These are phyloP conservation scores for Priceomyces melissophilus DNA, from an alignment of 805 yeast species.

Conservation along the genomic window DNA sequence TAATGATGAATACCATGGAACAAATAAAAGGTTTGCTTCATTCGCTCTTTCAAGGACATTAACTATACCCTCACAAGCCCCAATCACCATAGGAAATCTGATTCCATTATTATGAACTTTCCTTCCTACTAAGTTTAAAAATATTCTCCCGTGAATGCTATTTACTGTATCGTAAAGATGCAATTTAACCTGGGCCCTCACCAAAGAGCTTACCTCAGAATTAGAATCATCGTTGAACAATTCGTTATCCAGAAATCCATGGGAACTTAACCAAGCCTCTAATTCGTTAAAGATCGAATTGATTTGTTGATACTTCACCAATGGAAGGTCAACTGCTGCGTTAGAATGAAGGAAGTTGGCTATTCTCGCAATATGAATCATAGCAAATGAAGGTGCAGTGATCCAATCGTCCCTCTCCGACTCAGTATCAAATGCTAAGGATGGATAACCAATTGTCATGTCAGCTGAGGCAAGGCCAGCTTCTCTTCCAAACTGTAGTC, in stretches of 20 bases:
- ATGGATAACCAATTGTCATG: conserved; percentile 31
- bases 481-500: conserved; percentile 50
- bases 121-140: conserved; percentile 32
- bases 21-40: conserved; percentile 23
- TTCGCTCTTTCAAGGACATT: conserved; percentile 26
- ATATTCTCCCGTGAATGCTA: conserved; percentile 32
- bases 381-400: conserved; percentile 43
- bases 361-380: conserved; percentile 41
- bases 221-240: conserved; percentile 1
- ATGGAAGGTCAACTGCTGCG: conserved; percentile 21
- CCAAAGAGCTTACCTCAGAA: conserved; percentile 15
- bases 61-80: conserved; percentile 27
- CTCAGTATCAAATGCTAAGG: conserved; percentile 24
- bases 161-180: conserved; percentile 37
- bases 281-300: conserved; percentile 27
- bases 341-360: conserved; percentile 35
- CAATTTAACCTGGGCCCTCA: conserved; percentile 34
- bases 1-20: conserved; percentile 55
- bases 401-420: conserved; percentile 46
- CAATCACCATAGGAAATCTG: conserved; percentile 26
- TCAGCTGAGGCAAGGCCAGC: conserved; percentile 35
- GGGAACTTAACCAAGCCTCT: conserved; percentile 28
- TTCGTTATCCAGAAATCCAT: conserved; percentile 30
- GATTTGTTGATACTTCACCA: conserved; percentile 27
- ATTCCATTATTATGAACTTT: conserved; percentile 28